Base-by-base conservation (phyloP, 495 filamentous ascomycete species). In the Aspergillus conjunctus region DNA sequence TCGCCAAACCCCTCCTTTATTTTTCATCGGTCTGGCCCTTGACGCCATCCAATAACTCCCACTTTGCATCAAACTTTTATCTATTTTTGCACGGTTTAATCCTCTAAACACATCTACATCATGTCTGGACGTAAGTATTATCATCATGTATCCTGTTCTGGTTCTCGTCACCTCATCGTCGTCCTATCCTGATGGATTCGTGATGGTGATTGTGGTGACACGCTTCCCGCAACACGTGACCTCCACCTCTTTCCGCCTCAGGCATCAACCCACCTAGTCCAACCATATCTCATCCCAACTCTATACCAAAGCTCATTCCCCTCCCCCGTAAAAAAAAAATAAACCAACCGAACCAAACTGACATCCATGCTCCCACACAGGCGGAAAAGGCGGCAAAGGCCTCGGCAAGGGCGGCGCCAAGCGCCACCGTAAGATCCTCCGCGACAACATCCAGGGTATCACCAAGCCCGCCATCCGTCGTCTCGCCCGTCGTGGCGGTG, bases 381-480 rank as follows among this genome's bases (percentile, higher is more conserved):
- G 91, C 77, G 91, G 91, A 76, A 96, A 96, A 82, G 93, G 93
- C 77, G 93, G 93, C 78, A 88, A 88, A 72, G 85, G 85, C 70
- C 85, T 88, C 75, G 85, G 85, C 71, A 97, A 97, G 83, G 93
- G 93, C 74, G 92, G 96, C 69, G 93, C 93, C 83, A 97, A 97
- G 89, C 93, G 93, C 80, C 92, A 97, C 79, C 89, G 94, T 71
- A 98, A 98, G 89, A 97, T 98, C 83, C 85, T 98, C 75, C 91
- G 93, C 76, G 93, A 98, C 88, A 98, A 97, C 88, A 97, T 98
- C 77, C 93, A 97, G 74, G 86, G 86, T 72, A 87, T 89, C 73
- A 89, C 86, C 71, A 87, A 87, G 78, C 85, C 86, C 61, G 86
- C 85, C 58, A 88, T 89, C 73, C 85, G 85, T 57, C 85, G 85